These are phyloP conservation scores for Castanea crenata DNA, from an alignment of 306 rosid genomes.

Conservation along the genomic window DNA sequence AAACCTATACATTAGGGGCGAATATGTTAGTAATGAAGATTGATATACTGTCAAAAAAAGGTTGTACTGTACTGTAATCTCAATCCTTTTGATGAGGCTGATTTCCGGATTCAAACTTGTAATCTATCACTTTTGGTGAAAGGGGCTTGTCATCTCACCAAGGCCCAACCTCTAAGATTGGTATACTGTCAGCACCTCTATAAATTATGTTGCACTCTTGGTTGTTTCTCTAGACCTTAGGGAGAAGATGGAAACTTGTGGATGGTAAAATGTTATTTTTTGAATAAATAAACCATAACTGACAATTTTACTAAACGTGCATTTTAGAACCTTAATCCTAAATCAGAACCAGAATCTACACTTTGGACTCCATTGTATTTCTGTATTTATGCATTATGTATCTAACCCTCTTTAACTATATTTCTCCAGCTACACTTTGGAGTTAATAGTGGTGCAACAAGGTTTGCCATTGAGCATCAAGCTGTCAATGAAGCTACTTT, in stretches of 20 bases:
- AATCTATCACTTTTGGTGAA: no score
- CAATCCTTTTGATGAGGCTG: no score
- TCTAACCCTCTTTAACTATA: conserved; percentile 12
- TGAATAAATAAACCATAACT: background rate
- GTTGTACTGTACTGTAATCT: no score
- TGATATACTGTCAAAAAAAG: no score
- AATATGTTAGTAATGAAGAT: background rate
- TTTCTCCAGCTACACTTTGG: conserved; percentile 83
- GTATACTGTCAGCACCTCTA: background rate
- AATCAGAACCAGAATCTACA: background rate
- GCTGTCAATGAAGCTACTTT: conserved; percentile 94
- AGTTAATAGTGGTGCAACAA: conserved; percentile 90
- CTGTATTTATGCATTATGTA: background rate
- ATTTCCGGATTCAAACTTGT: no score
- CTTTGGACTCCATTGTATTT: background rate
- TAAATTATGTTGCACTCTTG: background rate
- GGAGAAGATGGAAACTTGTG: background rate
- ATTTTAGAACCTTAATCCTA: background rate
- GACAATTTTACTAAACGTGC: no score
- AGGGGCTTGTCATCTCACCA: no score
- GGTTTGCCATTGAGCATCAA: conserved; percentile 90
- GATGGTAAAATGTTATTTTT: background rate
- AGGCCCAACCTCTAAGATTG: background rate
- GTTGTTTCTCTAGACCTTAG: background rate
- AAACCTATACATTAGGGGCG: background rate